Conservation (phyloP, 306 rosid species). For the Citrullus mucosospermus region DNA sequence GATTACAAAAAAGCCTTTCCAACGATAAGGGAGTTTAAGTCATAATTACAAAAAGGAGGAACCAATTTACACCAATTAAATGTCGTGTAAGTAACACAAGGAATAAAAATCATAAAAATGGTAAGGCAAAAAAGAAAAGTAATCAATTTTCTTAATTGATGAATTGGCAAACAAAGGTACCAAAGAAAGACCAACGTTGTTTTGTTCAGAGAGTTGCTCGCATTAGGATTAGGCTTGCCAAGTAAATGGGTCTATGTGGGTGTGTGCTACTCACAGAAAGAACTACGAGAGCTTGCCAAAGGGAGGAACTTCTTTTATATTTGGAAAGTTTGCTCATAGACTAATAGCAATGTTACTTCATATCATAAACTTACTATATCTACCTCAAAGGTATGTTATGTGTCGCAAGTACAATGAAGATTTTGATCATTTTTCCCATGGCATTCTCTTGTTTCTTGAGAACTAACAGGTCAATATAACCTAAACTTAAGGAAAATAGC, state of each 20-base stretch:
- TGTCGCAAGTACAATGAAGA: neutral
- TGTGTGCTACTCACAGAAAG: neutral
- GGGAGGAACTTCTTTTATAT: too few relatives aligned
- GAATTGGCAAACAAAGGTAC: neutral
- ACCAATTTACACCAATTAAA: neutral
- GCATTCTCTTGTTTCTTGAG: neutral
- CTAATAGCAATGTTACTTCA: too few relatives aligned
- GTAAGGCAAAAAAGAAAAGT: neutral
- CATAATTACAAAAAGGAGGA: neutral
- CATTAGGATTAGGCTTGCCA: neutral
- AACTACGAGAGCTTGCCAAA: too few relatives aligned
- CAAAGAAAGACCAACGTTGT: neutral
- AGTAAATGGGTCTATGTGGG: neutral
- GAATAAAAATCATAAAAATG: neutral
- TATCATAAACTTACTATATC: neutral
- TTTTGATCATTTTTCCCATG: neutral
- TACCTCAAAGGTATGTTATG: neutral
- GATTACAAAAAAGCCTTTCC: neutral
- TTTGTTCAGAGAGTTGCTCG: neutral
- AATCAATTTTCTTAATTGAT: neutral
- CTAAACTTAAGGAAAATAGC: neutral
- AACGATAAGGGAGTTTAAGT: neutral
- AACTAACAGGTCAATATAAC: neutral
- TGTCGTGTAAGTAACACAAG: too few relatives aligned
- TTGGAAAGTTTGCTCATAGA: too few relatives aligned